These are phyloP conservation scores for Termitomyces sp. DNA, from an alignment of 768 basidiomycete species.

Conservation along the genomic window DNA sequence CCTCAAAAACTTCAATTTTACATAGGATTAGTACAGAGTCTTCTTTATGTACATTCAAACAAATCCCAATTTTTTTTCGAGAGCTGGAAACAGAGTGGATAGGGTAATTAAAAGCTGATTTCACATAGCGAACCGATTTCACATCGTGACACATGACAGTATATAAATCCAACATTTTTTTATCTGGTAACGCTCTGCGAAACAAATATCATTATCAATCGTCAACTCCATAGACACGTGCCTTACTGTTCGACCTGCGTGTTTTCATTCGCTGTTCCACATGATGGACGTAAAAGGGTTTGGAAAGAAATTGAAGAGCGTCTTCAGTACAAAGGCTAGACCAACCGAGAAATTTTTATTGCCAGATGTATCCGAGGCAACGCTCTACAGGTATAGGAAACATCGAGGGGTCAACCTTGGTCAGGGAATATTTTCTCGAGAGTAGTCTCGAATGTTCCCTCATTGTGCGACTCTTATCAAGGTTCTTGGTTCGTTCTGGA, in stretches of 20 bases:
- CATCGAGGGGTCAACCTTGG: constrained; percentile 84
- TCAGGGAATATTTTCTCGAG: constrained; percentile 24
- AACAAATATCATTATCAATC: neutral
- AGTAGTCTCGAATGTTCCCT: neutral
- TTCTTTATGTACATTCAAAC: too few species aligned
- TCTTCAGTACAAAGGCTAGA: neutral
- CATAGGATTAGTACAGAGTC: too few species aligned
- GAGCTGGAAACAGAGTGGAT: too few species aligned
- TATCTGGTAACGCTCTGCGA: neutral
- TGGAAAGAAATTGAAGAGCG: constrained; percentile 1
- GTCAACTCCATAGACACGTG: neutral
- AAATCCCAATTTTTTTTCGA: too few species aligned
- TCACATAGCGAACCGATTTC: too few species aligned
- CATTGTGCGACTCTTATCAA: constrained; percentile 18
- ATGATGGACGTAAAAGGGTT: constrained; percentile 1
- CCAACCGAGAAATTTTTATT: neutral
- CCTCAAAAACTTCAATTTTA: too few species aligned
- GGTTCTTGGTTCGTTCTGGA: constrained; percentile 81
- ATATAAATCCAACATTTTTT: too few species aligned
- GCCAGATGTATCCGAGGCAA: neutral
- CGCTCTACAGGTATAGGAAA: constrained; percentile 52
- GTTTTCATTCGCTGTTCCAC: neutral
- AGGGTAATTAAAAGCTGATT: too few species aligned
- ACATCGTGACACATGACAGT: too few species aligned
- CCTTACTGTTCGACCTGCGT: neutral